Evolutionary conservation across 768 basidiomycete genomes (phyloP).

Genomic region (Mrakia frigida): DNA sequence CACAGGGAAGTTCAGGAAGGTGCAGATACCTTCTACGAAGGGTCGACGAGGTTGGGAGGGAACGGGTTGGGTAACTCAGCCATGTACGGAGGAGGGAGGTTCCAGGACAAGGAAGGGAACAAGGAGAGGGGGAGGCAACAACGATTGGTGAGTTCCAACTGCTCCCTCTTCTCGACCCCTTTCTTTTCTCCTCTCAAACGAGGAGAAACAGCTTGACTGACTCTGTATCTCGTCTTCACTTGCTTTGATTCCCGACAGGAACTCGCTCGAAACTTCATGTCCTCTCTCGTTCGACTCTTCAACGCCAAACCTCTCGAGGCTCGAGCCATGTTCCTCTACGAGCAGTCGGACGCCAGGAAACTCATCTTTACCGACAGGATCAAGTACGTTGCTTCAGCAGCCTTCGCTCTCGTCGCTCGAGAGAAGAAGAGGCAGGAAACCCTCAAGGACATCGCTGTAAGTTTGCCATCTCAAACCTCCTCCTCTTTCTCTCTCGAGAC

Average conservation of each 20-base stretch:
- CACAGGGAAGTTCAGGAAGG: constrained; percentile 22
- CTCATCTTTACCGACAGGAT: constrained; percentile 2
- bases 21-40: constrained; percentile 8
- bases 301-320: constrained; percentile 4
- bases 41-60: background rate
- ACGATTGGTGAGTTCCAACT: constrained; percentile 12
- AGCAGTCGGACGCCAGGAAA: background rate
- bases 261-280: background rate
- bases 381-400: constrained; percentile 17
- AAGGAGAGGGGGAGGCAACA: constrained; percentile 8
- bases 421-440: constrained; percentile 25
- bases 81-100: background rate
- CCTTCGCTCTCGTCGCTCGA: constrained; percentile 23
- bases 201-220: background rate
- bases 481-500: background rate
- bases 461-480: background rate
- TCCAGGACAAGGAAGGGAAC: background rate
- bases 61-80: background rate
- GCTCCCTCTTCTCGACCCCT: background rate
- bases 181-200: background rate
- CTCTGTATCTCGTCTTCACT: background rate
- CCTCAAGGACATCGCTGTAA: constrained; percentile 25
- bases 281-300: constrained; percentile 25
- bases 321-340: constrained; percentile 19
- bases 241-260: background rate